Base-by-base conservation (phyloP, 1,139 yeast genomes). In the Debaryomycetaceae sp. region DNA sequence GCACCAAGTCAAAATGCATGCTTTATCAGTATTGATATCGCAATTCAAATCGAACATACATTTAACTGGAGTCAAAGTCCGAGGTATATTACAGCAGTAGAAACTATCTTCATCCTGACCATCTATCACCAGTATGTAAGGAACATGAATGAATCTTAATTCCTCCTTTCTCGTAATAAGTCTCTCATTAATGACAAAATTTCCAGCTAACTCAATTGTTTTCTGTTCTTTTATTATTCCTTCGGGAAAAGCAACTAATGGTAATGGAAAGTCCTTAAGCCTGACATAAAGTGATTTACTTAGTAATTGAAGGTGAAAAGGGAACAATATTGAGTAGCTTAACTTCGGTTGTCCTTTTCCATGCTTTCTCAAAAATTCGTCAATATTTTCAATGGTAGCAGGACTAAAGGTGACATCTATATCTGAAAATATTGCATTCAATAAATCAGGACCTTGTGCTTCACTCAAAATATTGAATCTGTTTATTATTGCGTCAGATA, bases 41-140 rank as follows among this genome's bases (percentile, higher is more conserved):
- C 73, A 67, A 5, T 55, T 48, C 28, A 71, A 45, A 44, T 71
- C 68, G 29, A 64, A 51, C 51, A 65, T 61, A 36, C 69, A 55
- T 45, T 73, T 73, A 30, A 73, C 75, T 0, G 78, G 76, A 0
- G 75, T 65, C 36, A 73, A 58, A 0, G 78, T 73, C 50, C 78
- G 61, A 3, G 75, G 70, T 5, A 72, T 59, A 34, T 54, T 55
- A 1, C 61, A 66, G 1, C 73, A 64, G 45, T 71, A 73, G 50
- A 73, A 72, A 43, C 58, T 69, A 4, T 41, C 43, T 1, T 59
- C 52, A 1, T 50, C 44, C 13, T 48, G 52, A 6, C 47, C 49
- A 0, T 58, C 56, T 30, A 62, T 62, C 5, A 75, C 74, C 2
- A 75, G 75, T 1, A 75, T 68, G 41, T 67, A 72, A 5, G 77